Conservation (phyloP, 2,329 filamentous ascomycete genomes). For the Aspergillus quadricinctus region DNA sequence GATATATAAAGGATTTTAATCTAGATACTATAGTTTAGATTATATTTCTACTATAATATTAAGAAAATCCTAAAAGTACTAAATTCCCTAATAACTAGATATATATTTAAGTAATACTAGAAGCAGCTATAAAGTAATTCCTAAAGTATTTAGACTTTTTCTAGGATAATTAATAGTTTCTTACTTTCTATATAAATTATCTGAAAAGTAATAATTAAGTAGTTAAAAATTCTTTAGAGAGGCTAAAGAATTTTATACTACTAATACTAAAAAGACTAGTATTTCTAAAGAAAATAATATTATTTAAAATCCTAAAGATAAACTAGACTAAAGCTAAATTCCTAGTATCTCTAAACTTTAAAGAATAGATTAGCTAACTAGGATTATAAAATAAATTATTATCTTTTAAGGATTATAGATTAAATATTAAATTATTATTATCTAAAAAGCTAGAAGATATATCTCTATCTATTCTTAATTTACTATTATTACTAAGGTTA, state of each 20-base stretch:
- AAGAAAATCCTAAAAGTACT: background rate
- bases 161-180: background rate
- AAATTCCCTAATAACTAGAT: background rate
- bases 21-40: no score
- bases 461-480: no score
- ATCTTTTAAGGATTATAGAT: background rate
- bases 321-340: background rate
- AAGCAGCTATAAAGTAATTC: background rate
- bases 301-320: constrained; percentile 1
- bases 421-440: no score
- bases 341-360: constrained; percentile 1
- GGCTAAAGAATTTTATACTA: no score
- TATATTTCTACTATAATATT: background rate
- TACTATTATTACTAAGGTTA: no score
- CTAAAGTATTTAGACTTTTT: background rate
- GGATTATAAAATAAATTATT: background rate
- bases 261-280: background rate
- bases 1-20: no score
- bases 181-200: no score
- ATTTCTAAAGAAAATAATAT: no score
- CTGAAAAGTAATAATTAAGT: no score
- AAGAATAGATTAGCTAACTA: background rate
- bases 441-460: background rate
- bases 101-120: background rate
- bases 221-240: no score